Percentiles rank a stretch among this genome's conserved stretches.
These are phyloP conservation scores for Umbelopsis sp. DNA, from an alignment of 371 early-diverging fungal genomes.

Conservation along the genomic window DNA sequence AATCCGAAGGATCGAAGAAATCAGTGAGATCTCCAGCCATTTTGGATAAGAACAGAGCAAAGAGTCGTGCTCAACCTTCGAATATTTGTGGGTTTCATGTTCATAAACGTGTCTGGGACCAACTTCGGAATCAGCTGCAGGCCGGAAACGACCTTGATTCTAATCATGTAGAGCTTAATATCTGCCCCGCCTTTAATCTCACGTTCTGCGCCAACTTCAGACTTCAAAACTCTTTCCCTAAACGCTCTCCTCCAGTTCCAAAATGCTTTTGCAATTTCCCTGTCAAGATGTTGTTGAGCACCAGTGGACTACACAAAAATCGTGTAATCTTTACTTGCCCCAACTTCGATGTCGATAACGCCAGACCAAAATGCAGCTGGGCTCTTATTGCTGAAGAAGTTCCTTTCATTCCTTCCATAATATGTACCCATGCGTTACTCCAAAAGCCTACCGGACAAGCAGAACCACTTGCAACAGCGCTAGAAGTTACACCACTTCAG, in stretches of 20 bases:
- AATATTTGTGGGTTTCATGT: slow-evolving; percentile 53
- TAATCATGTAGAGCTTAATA: slow-evolving; percentile 36
- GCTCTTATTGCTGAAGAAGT: slow-evolving; percentile 32
- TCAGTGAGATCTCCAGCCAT: neutral
- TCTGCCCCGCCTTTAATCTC: slow-evolving; percentile 49
- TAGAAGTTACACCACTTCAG: no score
- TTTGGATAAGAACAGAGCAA: neutral
- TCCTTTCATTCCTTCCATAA: slow-evolving; percentile 24
- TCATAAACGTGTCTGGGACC: slow-evolving; percentile 42
- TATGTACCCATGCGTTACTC: slow-evolving; percentile 5
- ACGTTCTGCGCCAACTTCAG: slow-evolving; percentile 48
- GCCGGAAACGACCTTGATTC: slow-evolving; percentile 20
- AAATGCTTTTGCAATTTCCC: slow-evolving; percentile 35
- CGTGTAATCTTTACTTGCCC: slow-evolving; percentile 35
- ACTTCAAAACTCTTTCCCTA: slow-evolving; percentile 27
- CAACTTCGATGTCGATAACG: slow-evolving; percentile 32
- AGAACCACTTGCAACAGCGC: neutral
- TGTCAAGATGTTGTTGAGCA: slow-evolving; percentile 20
- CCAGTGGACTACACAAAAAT: neutral
- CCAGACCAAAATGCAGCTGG: slow-evolving; percentile 39
- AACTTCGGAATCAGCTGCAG: slow-evolving; percentile 24
- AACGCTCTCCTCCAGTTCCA: slow-evolving; percentile 25
- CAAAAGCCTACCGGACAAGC: neutral
- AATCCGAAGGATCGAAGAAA: neutral
- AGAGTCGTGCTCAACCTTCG: neutral